phyloP scores from a whole-genome alignment of 2,329 filamentous ascomycete genomes.

The Cladophialophora bantiana region DNA sequence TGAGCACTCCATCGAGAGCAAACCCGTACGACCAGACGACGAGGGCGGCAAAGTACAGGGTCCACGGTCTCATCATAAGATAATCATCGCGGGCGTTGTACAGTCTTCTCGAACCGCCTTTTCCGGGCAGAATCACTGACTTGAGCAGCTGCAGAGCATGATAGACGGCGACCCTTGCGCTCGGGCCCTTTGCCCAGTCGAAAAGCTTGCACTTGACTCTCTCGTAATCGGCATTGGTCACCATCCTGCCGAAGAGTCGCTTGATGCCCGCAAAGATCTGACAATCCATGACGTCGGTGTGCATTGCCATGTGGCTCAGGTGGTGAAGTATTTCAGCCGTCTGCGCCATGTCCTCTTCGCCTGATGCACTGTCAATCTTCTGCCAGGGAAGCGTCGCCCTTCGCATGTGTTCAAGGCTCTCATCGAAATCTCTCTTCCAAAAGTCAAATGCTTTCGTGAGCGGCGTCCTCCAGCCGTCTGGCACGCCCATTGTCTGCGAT shows the following conservation, averaged over 20 bases:
- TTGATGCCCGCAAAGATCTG: slow-evolving; percentile 92
- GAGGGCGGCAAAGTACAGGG: slow-evolving; percentile 87
- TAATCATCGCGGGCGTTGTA: slow-evolving; percentile 90
- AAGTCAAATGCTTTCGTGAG: slow-evolving; percentile 88
- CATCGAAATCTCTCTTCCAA: slow-evolving; percentile 92
- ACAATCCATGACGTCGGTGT: slow-evolving; percentile 93
- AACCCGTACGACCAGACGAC: slow-evolving; percentile 95
- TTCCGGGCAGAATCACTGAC: slow-evolving; percentile 61
- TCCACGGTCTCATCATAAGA: slow-evolving; percentile 92
- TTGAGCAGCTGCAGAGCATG: slow-evolving; percentile 88
- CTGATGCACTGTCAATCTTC: slow-evolving; percentile 35
- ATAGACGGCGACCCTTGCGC: slow-evolving; percentile 86
- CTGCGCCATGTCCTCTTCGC: slow-evolving; percentile 78
- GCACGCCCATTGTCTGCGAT: slow-evolving; percentile 74
- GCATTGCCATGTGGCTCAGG: slow-evolving; percentile 95
- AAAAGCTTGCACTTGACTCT: slow-evolving; percentile 80
- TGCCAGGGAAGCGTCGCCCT: slow-evolving; percentile 39
- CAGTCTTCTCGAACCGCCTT: slow-evolving; percentile 48
- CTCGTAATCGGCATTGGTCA: slow-evolving; percentile 80
- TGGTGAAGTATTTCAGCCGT: slow-evolving; percentile 88
- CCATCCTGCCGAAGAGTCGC: slow-evolving; percentile 81
- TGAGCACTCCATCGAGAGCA: slow-evolving; percentile 80
- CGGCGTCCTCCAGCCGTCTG: slow-evolving; percentile 87
- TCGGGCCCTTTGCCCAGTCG: slow-evolving; percentile 84
- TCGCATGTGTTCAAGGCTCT: slow-evolving; percentile 61